phyloP scores from a whole-genome alignment of 176 grass and related monocot genomes.

The Oryza officinalis region DNA sequence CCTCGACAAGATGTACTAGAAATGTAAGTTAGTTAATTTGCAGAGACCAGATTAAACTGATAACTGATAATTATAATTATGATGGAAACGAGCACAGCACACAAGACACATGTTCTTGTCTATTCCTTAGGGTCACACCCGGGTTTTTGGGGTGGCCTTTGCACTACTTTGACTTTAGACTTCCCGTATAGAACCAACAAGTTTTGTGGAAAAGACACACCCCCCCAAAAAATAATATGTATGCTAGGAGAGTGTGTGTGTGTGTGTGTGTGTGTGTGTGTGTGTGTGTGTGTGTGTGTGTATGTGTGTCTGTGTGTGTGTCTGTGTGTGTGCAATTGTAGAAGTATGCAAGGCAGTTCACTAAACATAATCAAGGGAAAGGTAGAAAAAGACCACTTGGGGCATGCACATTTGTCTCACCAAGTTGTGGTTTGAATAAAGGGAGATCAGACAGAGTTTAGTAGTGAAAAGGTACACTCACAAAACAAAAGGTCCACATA shows the following conservation, averaged over 20 bases:
- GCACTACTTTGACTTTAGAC: constrained; percentile 73
- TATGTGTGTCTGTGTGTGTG: not conserved
- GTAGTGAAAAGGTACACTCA: constrained; percentile 23
- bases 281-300: constrained; percentile 10
- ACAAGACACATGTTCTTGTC: constrained; percentile 82
- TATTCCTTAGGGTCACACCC: constrained; percentile 59
- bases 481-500: constrained; percentile 5
- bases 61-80: constrained; percentile 50
- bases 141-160: constrained; percentile 78
- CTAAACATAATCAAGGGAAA: constrained; percentile 40
- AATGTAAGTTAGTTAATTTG: constrained; percentile 40
- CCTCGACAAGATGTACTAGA: constrained; percentile 42
- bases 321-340: constrained; percentile 4
- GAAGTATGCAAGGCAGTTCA: constrained; percentile 28
- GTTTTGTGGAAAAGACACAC: constrained; percentile 33
- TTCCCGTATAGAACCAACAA: constrained; percentile 39
- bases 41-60: constrained; percentile 29
- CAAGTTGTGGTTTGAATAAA: constrained; percentile 50
- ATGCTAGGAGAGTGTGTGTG: not conserved
- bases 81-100: constrained; percentile 51
- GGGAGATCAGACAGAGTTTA: constrained; percentile 8
- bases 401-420: constrained; percentile 47
- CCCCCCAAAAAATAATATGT: not conserved
- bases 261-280: not conserved
- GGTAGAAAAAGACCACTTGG: constrained; percentile 62